A percentile compares a stretch with the other conserved stretches of the same genome.
phyloP scores from a whole-genome alignment of 2,329 filamentous ascomycete genomes.

The Ilyonectria destructans region DNA sequence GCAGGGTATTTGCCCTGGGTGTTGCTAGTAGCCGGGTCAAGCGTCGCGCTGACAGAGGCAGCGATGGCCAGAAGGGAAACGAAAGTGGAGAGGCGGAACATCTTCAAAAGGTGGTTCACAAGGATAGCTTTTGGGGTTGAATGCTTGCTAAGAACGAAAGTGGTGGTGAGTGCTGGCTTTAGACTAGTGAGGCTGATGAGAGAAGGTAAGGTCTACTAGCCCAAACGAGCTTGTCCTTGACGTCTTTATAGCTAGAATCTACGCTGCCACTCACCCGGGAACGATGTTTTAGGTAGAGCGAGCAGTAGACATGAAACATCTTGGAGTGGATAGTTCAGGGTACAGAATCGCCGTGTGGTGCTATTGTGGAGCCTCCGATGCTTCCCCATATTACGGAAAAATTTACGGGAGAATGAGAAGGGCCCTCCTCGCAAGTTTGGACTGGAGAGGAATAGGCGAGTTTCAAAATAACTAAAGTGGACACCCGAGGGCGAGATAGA shows the following conservation, averaged over 20 bases:
- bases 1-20: slow-evolving; percentile 46
- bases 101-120: slow-evolving; percentile 25
- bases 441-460: not conserved
- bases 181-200: slow-evolving; percentile 1
- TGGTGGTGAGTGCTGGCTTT: not conserved
- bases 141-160: not conserved
- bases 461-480: not conserved
- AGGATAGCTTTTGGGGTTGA: not conserved
- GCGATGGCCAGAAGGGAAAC: slow-evolving; percentile 41
- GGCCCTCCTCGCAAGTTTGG: not conserved
- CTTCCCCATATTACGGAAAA: slow-evolving; percentile 10
- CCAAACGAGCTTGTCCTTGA: not conserved
- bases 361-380: not conserved
- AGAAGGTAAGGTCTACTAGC: slow-evolving; percentile 1
- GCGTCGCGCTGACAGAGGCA: slow-evolving; percentile 43
- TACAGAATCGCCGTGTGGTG: not conserved
- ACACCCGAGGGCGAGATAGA: not conserved
- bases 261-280: slow-evolving; percentile 4
- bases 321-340: slow-evolving; percentile 1
- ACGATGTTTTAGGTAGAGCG: slow-evolving; percentile 10
- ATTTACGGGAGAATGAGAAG: not conserved
- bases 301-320: slow-evolving; percentile 10
- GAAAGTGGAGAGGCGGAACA: slow-evolving; percentile 43
- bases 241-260: slow-evolving; percentile 2
- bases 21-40: slow-evolving; percentile 45